Evolutionary conservation across 2,329 filamentous ascomycete species (phyloP), one percentile per base, ranked within the genome.

Genomic region (Aspergillus sp.): DNA sequence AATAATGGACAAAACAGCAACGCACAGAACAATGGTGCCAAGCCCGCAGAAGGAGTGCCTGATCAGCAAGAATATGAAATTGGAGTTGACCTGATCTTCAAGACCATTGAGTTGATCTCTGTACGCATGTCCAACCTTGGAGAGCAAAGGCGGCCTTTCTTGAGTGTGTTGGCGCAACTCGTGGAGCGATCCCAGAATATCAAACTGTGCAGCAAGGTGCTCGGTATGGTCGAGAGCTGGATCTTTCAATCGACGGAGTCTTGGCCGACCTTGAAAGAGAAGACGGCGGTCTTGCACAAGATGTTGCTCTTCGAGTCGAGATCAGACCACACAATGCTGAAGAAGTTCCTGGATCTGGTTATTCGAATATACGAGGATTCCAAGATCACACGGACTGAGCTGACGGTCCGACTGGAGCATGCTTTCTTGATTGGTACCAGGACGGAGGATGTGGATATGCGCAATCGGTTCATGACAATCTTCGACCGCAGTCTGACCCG

Each of bases 331-430:
- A 92, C 89, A 0, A 88, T 99, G 79, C 82, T 99, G 58, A 92
- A 89, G 66, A 94, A 94, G 72, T 99, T 98, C 79, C 82, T 99
- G 59, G 91, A 98, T 65, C 86, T 99, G 26, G 95, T 99, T 26
- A 96, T 99, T 67, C 88, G 93, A 52, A 97, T 99, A 60, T 99
- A 99, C 73, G 96, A 99, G 71, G 95, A 99, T 70, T 91, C 92
- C 0, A 96, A 96, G 77, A 95, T 99, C 63, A 92, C 93, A 1
- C 86, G 93, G 32, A 97, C 94, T 0, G 95, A 99, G 76, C 84
- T 99, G 55, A 98, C 95, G 0, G 96, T 99, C 10, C 87, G 96
- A 4, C 90, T 99, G 85, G 95, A 99, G 78, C 94, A 98, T 76
- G 95, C 95, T 5, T 99, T 99, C 83, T 83, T 99, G 64, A 95